Conservation (phyloP, 441 rosid species). For the Bocquillonia castaneifolia region DNA sequence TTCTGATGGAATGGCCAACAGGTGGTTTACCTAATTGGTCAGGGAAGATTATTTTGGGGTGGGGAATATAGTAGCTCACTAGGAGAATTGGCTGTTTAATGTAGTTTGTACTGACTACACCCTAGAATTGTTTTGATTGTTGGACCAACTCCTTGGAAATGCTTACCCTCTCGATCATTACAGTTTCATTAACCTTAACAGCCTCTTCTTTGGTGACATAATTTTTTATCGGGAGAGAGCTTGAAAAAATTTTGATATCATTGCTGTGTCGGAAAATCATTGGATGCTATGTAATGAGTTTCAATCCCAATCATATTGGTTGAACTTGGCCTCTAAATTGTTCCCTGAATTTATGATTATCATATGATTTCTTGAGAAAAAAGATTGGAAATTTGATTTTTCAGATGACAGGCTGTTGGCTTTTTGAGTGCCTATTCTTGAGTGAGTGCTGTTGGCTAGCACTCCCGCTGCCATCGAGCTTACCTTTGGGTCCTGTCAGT, state of each 20-base stretch:
- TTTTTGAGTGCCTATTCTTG: neutral
- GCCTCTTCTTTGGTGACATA: neutral
- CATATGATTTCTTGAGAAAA: neutral
- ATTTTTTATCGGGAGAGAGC: neutral
- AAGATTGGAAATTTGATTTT: constrained; percentile 1
- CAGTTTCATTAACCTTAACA: neutral
- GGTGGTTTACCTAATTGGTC: neutral
- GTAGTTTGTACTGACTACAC: neutral
- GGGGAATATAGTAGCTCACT: neutral
- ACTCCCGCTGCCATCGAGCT: neutral
- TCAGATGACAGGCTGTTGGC: neutral
- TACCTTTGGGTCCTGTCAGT: neutral
- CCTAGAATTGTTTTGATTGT: neutral
- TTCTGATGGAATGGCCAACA: neutral
- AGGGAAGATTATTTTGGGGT: neutral
- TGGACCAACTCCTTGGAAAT: neutral
- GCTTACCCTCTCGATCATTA: neutral
- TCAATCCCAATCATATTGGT: neutral
- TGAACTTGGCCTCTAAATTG: neutral
- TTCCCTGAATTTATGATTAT: neutral
- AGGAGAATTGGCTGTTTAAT: neutral
- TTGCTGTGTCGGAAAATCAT: neutral
- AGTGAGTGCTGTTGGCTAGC: constrained; percentile 3
- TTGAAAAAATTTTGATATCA: neutral
- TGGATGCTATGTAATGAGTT: neutral